Evolutionary conservation across 768 basidiomycete genomes (phyloP).

Genomic region (Asterophora parasitica): DNA sequence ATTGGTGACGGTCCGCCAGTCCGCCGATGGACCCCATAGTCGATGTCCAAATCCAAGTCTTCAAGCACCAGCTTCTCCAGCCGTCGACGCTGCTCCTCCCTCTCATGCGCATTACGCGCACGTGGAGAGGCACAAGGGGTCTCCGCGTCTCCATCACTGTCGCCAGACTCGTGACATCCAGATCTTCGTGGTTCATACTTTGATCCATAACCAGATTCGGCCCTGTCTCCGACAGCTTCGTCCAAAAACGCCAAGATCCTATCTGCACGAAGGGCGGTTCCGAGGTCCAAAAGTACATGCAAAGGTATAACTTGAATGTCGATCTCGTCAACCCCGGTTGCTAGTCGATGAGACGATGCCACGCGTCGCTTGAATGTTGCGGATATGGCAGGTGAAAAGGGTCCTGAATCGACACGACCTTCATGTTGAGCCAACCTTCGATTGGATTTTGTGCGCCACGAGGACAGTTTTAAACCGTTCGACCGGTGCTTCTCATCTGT

Average conservation of each 20-base stretch:
- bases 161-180: constrained; percentile 17
- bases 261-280: constrained; percentile 31
- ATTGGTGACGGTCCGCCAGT: neutral
- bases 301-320: constrained; percentile 53
- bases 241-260: constrained; percentile 46
- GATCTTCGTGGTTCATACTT: neutral
- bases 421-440: constrained; percentile 11
- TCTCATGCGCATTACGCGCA: constrained; percentile 14
- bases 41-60: constrained; percentile 51
- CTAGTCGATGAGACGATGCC: neutral
- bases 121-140: constrained; percentile 36
- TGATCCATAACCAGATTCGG: neutral
- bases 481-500: constrained; percentile 36
- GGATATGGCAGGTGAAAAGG: constrained; percentile 6
- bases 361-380: constrained; percentile 1
- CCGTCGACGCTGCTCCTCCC: constrained; percentile 34
- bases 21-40: constrained; percentile 29
- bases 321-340: constrained; percentile 19
- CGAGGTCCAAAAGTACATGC: constrained; percentile 75
- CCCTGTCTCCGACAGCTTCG: constrained; percentile 22
- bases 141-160: constrained; percentile 26
- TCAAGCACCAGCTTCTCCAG: constrained; percentile 51
- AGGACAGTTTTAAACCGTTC: constrained; percentile 49
- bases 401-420: neutral
- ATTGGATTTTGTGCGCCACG: constrained; percentile 52